A percentile compares a stretch with the other conserved stretches of the same genome.
These are phyloP conservation scores for Funneliformis caledonium DNA, from an alignment of 371 early-diverging fungal species.

Conservation along the genomic window DNA sequence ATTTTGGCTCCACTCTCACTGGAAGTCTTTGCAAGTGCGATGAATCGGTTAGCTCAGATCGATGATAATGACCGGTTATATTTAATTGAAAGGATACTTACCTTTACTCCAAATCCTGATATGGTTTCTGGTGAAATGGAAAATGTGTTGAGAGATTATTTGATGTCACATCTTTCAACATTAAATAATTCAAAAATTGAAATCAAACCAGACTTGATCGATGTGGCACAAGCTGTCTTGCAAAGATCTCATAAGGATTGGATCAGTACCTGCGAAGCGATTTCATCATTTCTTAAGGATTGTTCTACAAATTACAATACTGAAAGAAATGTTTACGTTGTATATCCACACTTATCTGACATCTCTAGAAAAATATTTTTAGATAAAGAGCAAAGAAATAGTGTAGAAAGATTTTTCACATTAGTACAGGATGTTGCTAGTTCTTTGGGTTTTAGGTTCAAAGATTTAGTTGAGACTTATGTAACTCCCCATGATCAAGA, in stretches of 20 bases:
- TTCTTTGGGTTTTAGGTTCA: slow-evolving; percentile 15
- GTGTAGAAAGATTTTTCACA: slow-evolving; percentile 16
- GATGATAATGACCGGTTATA: background rate
- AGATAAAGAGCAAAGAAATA: slow-evolving; percentile 3
- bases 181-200: background rate
- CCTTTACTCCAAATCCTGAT: slow-evolving; percentile 24
- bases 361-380: slow-evolving; percentile 17
- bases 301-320: slow-evolving; percentile 28
- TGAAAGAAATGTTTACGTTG: slow-evolving; percentile 19
- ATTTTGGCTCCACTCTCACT: slow-evolving; percentile 20
- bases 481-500: background rate
- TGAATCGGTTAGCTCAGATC: background rate
- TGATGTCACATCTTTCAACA: slow-evolving; percentile 5
- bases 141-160: background rate
- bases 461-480: slow-evolving; percentile 16
- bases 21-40: slow-evolving; percentile 29
- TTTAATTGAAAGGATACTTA: slow-evolving; percentile 26
- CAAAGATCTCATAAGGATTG: slow-evolving; percentile 39
- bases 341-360: slow-evolving; percentile 17
- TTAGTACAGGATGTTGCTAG: slow-evolving; percentile 15
- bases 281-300: slow-evolving; percentile 34
- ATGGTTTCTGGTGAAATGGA: slow-evolving; percentile 6
- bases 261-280: slow-evolving; percentile 22
- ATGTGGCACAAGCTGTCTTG: slow-evolving; percentile 2
- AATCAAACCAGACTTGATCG: slow-evolving; percentile 9